Evolutionary conservation across 1,284 basidiomycete species (phyloP), one percentile per base, ranked within the genome.

Genomic region (Kwoniella shivajii): DNA sequence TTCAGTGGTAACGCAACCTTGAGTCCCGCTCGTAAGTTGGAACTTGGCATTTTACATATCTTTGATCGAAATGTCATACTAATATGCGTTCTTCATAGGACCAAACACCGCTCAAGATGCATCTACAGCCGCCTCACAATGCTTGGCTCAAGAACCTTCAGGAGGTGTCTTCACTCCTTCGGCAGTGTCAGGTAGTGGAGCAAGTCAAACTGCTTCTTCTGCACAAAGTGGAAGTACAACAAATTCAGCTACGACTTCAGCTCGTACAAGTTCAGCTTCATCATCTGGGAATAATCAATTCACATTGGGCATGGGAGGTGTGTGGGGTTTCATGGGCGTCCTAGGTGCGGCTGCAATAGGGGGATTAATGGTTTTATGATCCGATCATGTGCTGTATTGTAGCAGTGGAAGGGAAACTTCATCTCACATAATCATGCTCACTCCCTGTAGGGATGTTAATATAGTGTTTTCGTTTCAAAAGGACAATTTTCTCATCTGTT

Each of bases 1-100:
- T 95, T 94, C 75, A 76, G 75, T 47, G 91, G 91, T 16, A 95
- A 96, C 72, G 92, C 86, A 4, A 90, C 89, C 7, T 78, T 89
- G 64, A 88, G 88, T 38, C 24, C 54, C 18, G 63, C 56, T 20
- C 31, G 67, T 68, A 56, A 69, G 66, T 65, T 27, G 3, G 2
- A 13, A 13, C 7, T 36, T n/a, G n/a, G n/a, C n/a, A n/a, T 4
- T 39, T 20, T 22, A n/a, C 18, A 13, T 36, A 16, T 26, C 24
- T 13, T 31, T 22, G 3, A 3, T 29, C 5, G 26, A 27, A 24
- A 27, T 27, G 13, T 29, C 13, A 24, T 45, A 22, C 31, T 46
- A 13, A 53, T 42, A 4, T 13, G 45, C 27, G 13, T 37, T 11
- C 31, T 60, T 54, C 43, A 53, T 75, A 26, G 83, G 84, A 20